phyloP scores from a whole-genome alignment of 1,139 yeast genomes.

The Arxiozyma telluris region DNA sequence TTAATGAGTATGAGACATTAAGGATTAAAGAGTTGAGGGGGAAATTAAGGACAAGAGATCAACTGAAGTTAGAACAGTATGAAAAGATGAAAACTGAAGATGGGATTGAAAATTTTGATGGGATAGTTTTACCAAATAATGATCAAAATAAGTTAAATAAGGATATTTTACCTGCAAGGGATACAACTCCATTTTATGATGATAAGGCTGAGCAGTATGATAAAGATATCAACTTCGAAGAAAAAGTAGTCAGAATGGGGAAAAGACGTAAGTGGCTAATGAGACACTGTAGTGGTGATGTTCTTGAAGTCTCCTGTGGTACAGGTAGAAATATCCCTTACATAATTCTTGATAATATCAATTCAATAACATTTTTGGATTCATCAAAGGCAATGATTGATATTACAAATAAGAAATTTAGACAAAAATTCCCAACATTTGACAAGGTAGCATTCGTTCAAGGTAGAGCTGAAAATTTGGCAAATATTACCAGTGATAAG shows the following conservation, averaged over 20 bases:
- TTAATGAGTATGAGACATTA: constrained; percentile 53
- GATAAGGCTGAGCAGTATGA: constrained; percentile 75
- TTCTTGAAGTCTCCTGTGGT: constrained; percentile 89
- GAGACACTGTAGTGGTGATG: constrained; percentile 76
- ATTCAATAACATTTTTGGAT: constrained; percentile 77
- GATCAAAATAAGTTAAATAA: constrained; percentile 39
- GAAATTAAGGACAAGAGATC: constrained; percentile 47
- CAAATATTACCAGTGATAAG: constrained; percentile 40
- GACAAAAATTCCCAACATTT: constrained; percentile 54
- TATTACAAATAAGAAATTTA: constrained; percentile 66
- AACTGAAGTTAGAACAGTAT: constrained; percentile 44
- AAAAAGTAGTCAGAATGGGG: constrained; percentile 72
- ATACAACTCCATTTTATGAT: constrained; percentile 79
- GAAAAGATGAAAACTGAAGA: constrained; percentile 43
- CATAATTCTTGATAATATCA: constrained; percentile 48
- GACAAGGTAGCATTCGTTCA: constrained; percentile 75
- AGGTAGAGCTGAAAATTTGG: constrained; percentile 84
- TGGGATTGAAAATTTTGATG: constrained; percentile 30
- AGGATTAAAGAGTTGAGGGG: constrained; percentile 44
- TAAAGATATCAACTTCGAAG: constrained; percentile 77
- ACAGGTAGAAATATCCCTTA: constrained; percentile 88
- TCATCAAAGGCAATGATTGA: constrained; percentile 81
- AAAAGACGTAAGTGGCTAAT: constrained; percentile 75
- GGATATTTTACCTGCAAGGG: constrained; percentile 58
- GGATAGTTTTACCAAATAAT: constrained; percentile 43